Percentiles rank a stretch among this genome's conserved stretches.
Evolutionary conservation across 371 early-diverging fungal genomes (phyloP).

Genomic region (Lichtheimia ornata): DNA sequence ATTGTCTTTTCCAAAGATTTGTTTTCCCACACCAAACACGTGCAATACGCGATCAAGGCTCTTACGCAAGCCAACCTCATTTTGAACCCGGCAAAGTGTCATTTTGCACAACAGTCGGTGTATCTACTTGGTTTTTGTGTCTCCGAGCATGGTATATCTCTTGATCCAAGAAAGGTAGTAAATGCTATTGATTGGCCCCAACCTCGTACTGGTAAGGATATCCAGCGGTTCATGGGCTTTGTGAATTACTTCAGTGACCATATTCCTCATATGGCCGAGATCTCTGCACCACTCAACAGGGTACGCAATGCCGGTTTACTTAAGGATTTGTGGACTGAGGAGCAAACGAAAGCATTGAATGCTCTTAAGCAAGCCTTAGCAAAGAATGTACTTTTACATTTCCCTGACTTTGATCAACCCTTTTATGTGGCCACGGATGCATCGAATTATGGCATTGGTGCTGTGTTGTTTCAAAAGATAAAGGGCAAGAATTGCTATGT

Average conservation of each 20-base stretch:
- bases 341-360: slow-evolving; percentile 13
- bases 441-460: slow-evolving; percentile 28
- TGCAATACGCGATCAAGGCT: not conserved
- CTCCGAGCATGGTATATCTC: slow-evolving; percentile 10
- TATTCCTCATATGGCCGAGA: slow-evolving; percentile 14
- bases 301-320: slow-evolving; percentile 12
- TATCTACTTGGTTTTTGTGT: slow-evolving; percentile 20
- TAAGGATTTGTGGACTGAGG: slow-evolving; percentile 1
- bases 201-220: slow-evolving; percentile 12
- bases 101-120: slow-evolving; percentile 24
- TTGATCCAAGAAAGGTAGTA: slow-evolving; percentile 16
- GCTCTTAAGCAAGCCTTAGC: slow-evolving; percentile 6
- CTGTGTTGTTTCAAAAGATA: too few species aligned
- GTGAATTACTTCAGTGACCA: slow-evolving; percentile 28
- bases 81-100: slow-evolving; percentile 11
- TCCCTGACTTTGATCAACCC: slow-evolving; percentile 24
- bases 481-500: slow-evolving; percentile 16
- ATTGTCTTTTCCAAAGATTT: not conserved
- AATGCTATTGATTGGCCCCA: slow-evolving; percentile 14
- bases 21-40: not conserved
- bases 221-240: slow-evolving; percentile 20
- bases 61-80: slow-evolving; percentile 18
- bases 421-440: slow-evolving; percentile 46
- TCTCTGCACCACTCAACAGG: slow-evolving; percentile 18
- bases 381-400: slow-evolving; percentile 7